Base-by-base conservation (phyloP, 2,329 filamentous ascomycete genomes). In the Epichloe aotearoae region DNA sequence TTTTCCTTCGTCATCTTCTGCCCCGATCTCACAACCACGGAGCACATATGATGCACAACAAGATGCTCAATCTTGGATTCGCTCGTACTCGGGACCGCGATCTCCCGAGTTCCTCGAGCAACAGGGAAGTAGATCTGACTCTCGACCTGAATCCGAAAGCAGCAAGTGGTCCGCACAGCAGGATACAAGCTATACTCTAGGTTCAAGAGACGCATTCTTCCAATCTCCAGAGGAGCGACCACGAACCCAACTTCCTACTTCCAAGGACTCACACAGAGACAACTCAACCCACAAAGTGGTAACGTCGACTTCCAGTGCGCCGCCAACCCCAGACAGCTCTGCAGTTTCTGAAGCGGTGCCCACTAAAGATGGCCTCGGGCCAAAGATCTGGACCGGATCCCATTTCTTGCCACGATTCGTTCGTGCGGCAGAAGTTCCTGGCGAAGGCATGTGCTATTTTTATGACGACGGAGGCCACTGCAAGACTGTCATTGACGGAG, bases 381-480 rank as follows among this genome's bases (percentile, higher is more conserved):
- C 81, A 12, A 83, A 83, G 68, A 84, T 84, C 53, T 84, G 81
- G 81, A 83, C 80, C 1, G 81, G 81, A 26, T 80, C 76, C 2
- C 79, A 83, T 52, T 84, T 83, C 56, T 64, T 84, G 50, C 81
- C 81, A n/a, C 73, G 80, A 14, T 84, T 83, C 58, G 74, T 84
- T 26, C 72, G 75, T 46, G 74, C 79, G 42, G 76, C 76, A 26
- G 81, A 86, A 50, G 79, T 93, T 4, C 80, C 84, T 0, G 87
- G 86, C 8, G 86, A 93, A 65, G 88, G 87, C 2, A 66, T 85
- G 59, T 93, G 86, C 69, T 93, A 88, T 62, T 83, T 93, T 55
- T 93, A 93, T 63, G 87, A 91, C 56, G 88, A 94, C 62, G 86
- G 86, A 33, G 85, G 82, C 49, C 83, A 87, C 63, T 91, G 86